Evolutionary conservation across 257 asterid species (phyloP), one percentile per base, ranked within the genome.

Genomic region (Capsicum chinense): DNA sequence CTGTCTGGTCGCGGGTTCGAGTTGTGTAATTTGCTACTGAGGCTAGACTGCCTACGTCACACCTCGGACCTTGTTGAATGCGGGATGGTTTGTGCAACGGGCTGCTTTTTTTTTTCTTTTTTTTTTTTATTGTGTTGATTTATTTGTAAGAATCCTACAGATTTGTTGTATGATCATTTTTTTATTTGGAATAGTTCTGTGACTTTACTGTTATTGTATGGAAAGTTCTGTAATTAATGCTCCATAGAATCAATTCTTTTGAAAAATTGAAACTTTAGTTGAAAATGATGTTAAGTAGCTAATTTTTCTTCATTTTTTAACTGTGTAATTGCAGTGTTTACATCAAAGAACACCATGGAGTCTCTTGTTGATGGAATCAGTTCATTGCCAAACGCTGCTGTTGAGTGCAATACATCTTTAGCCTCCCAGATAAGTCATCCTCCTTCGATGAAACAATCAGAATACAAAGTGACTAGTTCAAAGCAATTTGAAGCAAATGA

Each of bases 361-460:
- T 90, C 96, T 80, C 92, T 94, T 73, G 93, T 86, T 15, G 93
- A 92, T 79, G 97, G 92, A 74, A 86, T 92, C 86, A 89, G 89
- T 85, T 83, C 96, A 44, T 86, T 93, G 84, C 89, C 92, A 26
- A 87, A 89, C 81, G 73, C 83, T 33, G 85, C 88, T 56, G 81
- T 80, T 44, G 92, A 89, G 60, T 87, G 62, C 63, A 89, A 57
- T 79, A 80, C 87, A 10, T 80, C 92, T 80, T 88, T 89, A 58
- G 85, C 79, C 33, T 89, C 90, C 47, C 87, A 93, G 48, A 84
- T 82, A 17, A 88, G 88, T 69, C 92, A 89, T 56, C 93, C 93
- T 3, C 93, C 93, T 17, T 87, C 91, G 7, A 85, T 88, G 17
- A 90, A 88, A 74, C 93, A 86, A 9, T 68, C 83, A 12, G 79